These are phyloP conservation scores for Pleoardoris graminearum DNA, from an alignment of 2,329 filamentous ascomycete genomes.

Conservation along the genomic window DNA sequence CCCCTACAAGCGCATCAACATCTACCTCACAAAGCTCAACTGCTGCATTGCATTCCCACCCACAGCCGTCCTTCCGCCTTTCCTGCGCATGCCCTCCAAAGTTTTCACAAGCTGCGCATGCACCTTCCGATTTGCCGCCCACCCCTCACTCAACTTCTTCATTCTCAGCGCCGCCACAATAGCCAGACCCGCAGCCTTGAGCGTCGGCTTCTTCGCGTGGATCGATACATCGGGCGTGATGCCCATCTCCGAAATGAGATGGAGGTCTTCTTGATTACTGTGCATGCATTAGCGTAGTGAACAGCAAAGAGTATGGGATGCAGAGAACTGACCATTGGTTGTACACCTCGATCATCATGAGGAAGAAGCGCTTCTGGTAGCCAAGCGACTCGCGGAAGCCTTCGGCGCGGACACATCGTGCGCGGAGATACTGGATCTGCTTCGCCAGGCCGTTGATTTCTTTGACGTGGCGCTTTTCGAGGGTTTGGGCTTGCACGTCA, in stretches of 20 bases:
- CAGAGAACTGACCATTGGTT: constrained; percentile 77
- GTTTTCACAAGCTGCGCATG: constrained; percentile 52
- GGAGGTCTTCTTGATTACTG: constrained; percentile 90
- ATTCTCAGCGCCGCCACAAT: constrained; percentile 58
- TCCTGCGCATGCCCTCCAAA: constrained; percentile 50
- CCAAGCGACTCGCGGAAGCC: constrained; percentile 78
- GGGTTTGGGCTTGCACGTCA: constrained; percentile 59
- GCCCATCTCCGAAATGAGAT: constrained; percentile 82
- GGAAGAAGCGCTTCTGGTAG: constrained; percentile 83
- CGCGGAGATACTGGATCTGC: constrained; percentile 90
- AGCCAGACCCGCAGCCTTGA: constrained; percentile 54
- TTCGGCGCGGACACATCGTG: constrained; percentile 77
- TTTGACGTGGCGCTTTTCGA: constrained; percentile 70
- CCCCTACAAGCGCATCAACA: no score
- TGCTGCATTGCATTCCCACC: constrained; percentile 11
- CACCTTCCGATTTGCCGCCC: constrained; percentile 56
- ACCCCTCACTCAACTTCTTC: constrained; percentile 53
- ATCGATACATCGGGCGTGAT: constrained; percentile 58
- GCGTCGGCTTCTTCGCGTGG: constrained; percentile 49
- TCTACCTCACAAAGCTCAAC: constrained; percentile 22
- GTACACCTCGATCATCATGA: constrained; percentile 78
- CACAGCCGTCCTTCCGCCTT: constrained; percentile 17
- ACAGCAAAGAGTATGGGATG: background rate
- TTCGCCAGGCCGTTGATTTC: constrained; percentile 81
- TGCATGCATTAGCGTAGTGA: constrained; percentile 27